These are phyloP conservation scores for Coprinopsis cinerea DNA, from an alignment of 768 basidiomycete species.

Conservation along the genomic window DNA sequence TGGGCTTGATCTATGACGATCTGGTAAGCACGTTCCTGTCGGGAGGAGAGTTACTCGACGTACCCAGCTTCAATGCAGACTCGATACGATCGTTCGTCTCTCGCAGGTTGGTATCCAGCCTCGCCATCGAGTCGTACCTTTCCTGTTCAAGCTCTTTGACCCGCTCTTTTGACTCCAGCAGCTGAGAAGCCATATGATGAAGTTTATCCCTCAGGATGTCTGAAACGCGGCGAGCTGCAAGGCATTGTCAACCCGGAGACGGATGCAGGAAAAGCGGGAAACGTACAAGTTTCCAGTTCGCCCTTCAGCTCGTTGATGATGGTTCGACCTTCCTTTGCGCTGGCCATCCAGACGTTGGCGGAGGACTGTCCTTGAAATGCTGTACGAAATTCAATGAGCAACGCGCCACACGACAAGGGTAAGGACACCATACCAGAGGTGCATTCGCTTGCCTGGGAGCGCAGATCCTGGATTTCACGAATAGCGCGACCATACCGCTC, in stretches of 20 bases:
- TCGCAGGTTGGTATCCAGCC: slow-evolving; percentile 15
- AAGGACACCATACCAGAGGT: neutral
- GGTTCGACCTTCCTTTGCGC: neutral
- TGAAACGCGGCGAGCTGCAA: slow-evolving; percentile 31
- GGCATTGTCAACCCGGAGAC: neutral
- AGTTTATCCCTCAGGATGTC: slow-evolving; percentile 36
- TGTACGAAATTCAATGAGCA: neutral
- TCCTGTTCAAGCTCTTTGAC: slow-evolving; percentile 31
- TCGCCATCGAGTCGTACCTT: slow-evolving; percentile 18
- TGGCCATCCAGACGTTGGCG: neutral
- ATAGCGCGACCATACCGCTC: too few relatives aligned
- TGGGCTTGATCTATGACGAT: slow-evolving; percentile 18
- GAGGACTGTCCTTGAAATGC: neutral
- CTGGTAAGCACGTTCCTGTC: neutral
- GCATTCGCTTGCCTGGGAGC: neutral
- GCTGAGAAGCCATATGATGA: slow-evolving; percentile 25
- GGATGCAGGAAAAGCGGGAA: neutral
- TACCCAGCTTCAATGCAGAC: neutral
- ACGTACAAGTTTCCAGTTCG: neutral
- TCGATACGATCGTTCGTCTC: slow-evolving; percentile 2
- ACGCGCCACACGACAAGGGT: neutral
- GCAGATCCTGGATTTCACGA: neutral
- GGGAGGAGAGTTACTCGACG: neutral
- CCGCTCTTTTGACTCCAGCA: slow-evolving; percentile 26
- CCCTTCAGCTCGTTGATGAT: neutral